These are phyloP conservation scores for Arthrobotrys megalospora DNA, from an alignment of 2,329 filamentous ascomycete genomes.

Conservation along the genomic window DNA sequence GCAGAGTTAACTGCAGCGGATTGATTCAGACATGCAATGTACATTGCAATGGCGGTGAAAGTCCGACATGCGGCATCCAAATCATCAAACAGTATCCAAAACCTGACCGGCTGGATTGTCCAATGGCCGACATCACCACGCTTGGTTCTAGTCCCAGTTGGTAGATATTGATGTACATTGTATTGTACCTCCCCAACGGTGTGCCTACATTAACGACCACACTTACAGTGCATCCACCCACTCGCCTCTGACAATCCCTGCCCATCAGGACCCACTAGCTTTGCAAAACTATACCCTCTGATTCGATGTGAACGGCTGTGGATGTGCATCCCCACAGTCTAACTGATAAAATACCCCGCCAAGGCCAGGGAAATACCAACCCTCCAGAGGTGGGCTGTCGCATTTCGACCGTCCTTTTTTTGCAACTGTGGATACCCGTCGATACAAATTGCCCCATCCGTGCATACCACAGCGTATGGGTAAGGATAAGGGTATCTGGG, in stretches of 20 bases:
- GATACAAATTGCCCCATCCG: background rate
- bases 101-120: constrained; percentile 1
- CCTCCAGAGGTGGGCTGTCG: background rate
- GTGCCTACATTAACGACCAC: constrained; percentile 44
- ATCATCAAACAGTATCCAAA: background rate
- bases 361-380: constrained; percentile 17
- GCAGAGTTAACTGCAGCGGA: too few species aligned
- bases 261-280: background rate
- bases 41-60: background rate
- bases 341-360: constrained; percentile 34
- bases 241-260: constrained; percentile 55
- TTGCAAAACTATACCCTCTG: too few species aligned
- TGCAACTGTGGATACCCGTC: constrained; percentile 2
- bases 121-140: constrained; percentile 31
- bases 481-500: too few species aligned
- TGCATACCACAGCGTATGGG: too few species aligned
- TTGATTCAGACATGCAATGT: too few species aligned
- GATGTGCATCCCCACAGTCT: constrained; percentile 38
- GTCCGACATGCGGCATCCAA: background rate
- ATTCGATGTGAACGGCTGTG: too few species aligned
- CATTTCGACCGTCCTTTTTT: background rate
- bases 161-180: background rate
- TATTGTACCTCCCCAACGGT: constrained; percentile 25
- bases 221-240: too few species aligned
- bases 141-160: background rate